phyloP scores from a whole-genome alignment of 2,329 filamentous ascomycete genomes.

The Paecilomyces formosus region DNA sequence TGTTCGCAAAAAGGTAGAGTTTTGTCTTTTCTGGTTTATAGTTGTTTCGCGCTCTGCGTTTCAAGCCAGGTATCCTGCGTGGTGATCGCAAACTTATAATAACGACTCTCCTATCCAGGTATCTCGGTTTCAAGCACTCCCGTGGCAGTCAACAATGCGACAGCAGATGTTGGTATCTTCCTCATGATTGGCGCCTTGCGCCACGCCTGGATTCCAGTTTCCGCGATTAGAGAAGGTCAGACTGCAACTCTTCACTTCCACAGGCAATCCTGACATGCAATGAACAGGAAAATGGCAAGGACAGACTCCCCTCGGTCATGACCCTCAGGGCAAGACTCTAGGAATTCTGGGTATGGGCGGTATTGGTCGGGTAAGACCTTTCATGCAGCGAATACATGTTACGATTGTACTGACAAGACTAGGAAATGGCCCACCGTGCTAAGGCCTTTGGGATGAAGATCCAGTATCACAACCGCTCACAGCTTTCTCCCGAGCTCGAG shows the following conservation, averaged over 20 bases:
- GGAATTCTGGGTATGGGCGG: constrained; percentile 44
- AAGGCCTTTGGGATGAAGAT: constrained; percentile 41
- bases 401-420: not conserved
- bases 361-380: constrained; percentile 34
- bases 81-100: not conserved
- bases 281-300: constrained; percentile 34
- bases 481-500: constrained; percentile 34
- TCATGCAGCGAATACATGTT: not conserved
- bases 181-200: constrained; percentile 41
- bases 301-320: constrained; percentile 34
- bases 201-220: constrained; percentile 35
- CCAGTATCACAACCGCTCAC: constrained; percentile 40
- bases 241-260: not conserved
- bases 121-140: constrained; percentile 40
- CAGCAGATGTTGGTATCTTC: constrained; percentile 41
- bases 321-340: constrained; percentile 38
- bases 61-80: not conserved
- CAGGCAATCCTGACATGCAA: not conserved
- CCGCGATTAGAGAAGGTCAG: constrained; percentile 34
- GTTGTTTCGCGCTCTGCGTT: not conserved
- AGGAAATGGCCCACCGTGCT: constrained; percentile 40
- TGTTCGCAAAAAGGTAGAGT: constrained; percentile 39
- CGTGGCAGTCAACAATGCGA: constrained; percentile 40
- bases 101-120: constrained; percentile 9
- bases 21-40: not conserved